phyloP scores from a whole-genome alignment of 2,329 filamentous ascomycete species.

The Fusarium sp. region DNA sequence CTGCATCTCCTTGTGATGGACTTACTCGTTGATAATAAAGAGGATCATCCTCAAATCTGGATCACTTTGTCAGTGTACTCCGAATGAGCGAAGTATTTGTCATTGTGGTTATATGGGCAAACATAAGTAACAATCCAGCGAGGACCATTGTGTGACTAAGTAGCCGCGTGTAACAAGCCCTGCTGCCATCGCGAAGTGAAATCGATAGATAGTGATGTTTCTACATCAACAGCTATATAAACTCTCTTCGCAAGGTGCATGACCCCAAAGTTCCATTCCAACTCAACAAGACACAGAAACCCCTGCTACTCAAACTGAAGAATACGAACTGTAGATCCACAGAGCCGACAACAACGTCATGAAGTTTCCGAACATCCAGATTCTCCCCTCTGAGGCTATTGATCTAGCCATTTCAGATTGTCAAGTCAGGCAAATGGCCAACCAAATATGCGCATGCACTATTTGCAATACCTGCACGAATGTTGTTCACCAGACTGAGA shows the following conservation, averaged over 20 bases:
- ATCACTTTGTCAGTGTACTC: background rate
- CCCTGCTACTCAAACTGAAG: accelerated
- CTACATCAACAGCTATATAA: background rate
- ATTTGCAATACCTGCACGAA: background rate
- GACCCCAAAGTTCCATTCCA: background rate
- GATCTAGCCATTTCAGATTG: accelerated
- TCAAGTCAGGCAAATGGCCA: accelerated
- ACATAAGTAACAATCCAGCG: accelerated
- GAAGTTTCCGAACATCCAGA: background rate
- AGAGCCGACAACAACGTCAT: background rate
- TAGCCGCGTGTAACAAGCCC: background rate
- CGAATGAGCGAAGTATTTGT: background rate
- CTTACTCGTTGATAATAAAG: too few relatives aligned
- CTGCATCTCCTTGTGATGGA: too few relatives aligned
- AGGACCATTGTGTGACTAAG: too few relatives aligned
- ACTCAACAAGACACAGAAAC: background rate
- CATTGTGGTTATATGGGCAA: background rate
- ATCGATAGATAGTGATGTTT: background rate
- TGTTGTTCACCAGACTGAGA: background rate
- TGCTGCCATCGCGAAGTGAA: accelerated
- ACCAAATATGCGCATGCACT: background rate
- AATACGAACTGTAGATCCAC: background rate
- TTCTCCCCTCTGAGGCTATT: too few relatives aligned
- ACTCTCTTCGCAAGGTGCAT: background rate
- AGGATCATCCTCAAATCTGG: too few relatives aligned